These are phyloP conservation scores for Blastocystis sp. DNA, from an alignment of 352 stramenopile genomes.

Conservation along the genomic window DNA sequence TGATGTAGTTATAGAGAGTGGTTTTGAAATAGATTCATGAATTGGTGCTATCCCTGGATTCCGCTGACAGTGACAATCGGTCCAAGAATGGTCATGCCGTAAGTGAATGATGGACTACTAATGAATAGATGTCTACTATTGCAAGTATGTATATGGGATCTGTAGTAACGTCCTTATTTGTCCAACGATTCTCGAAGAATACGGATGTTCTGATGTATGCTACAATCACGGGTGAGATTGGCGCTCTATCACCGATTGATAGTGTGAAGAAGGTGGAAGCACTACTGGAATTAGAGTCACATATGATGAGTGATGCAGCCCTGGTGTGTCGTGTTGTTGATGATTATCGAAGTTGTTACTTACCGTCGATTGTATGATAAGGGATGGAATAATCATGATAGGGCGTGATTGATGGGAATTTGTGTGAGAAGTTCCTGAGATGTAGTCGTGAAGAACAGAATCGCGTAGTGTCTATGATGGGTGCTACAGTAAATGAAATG, in stretches of 20 bases:
- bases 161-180: conserved; percentile 40
- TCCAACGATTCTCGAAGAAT: neutral
- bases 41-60: neutral
- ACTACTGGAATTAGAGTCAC: conserved; percentile 1
- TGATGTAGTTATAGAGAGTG: neutral
- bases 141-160: conserved; percentile 11
- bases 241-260: neutral
- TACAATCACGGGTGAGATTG: conserved; percentile 40
- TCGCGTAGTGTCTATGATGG: neutral
- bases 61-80: neutral
- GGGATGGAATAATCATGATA: neutral
- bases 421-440: conserved; percentile 35
- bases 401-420: conserved; percentile 2
- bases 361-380: neutral
- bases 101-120: neutral
- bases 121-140: conserved; percentile 23
- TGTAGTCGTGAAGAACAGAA: conserved; percentile 1
- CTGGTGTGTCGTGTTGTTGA: conserved; percentile 13
- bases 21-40: conserved; percentile 19
- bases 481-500: neutral
- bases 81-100: conserved; percentile 11
- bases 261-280: conserved; percentile 32
- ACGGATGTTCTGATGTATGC: conserved; percentile 52
- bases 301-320: conserved; percentile 27
- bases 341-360: conserved; percentile 28